Evolutionary conservation across 495 filamentous ascomycete species (phyloP).

Genomic region (Astrothelium macrocarpum): DNA sequence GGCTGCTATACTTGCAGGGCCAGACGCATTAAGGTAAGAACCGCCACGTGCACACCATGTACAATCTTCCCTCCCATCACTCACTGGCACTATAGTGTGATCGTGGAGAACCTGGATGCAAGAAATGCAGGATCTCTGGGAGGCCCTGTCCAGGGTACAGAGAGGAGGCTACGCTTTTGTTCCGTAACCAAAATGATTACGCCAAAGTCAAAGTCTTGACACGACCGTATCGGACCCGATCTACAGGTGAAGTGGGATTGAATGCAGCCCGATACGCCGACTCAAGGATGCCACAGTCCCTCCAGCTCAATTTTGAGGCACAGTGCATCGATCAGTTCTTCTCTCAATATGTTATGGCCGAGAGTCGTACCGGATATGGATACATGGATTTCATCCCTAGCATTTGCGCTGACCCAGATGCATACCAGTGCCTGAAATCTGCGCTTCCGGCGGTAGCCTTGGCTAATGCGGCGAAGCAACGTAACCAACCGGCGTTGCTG

Average conservation of each 20-base stretch:
- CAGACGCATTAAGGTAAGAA: not conserved
- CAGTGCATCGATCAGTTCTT: conserved; percentile 5
- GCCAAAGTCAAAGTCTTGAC: not conserved
- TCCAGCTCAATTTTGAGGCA: not conserved
- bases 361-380: not conserved
- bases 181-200: conserved; percentile 2
- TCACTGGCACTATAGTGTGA: not conserved
- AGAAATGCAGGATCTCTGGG: not conserved
- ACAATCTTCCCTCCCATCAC: not conserved
- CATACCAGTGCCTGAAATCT: not conserved
- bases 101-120: conserved; percentile 1
- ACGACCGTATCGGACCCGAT: not conserved
- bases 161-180: not conserved
- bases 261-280: no score
- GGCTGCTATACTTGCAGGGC: conserved; percentile 1
- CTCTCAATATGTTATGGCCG: conserved; percentile 2
- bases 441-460: not conserved
- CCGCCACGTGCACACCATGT: not conserved
- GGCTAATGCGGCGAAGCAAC: conserved; percentile 3
- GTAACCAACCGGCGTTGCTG: not conserved
- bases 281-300: not conserved
- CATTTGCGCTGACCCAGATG: not conserved
- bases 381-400: not conserved
- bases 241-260: not conserved
- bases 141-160: conserved; percentile 1